A percentile compares a stretch with the other conserved stretches of the same genome.
Evolutionary conservation across 495 filamentous ascomycete genomes (phyloP).

Genomic region (Aspergillus saccharolyticus): DNA sequence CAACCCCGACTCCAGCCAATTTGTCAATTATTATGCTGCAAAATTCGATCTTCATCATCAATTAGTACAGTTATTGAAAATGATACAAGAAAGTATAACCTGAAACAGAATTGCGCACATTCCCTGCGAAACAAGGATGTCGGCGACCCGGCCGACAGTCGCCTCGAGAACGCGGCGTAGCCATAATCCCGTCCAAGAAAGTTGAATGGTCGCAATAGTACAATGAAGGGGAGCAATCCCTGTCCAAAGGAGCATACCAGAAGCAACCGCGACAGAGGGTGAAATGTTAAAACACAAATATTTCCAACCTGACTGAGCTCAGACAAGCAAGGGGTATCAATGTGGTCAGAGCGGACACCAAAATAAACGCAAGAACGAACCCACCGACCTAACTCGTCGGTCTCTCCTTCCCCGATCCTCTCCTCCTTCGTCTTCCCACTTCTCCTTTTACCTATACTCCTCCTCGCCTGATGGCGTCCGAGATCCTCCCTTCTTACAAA

Average conservation of each 20-base stretch:
- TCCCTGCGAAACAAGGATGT: not conserved
- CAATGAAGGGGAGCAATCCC: not conserved
- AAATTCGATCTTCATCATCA: not conserved
- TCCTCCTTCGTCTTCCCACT: not conserved
- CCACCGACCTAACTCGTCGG: constrained; percentile 11
- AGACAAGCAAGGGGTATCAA: constrained; percentile 27
- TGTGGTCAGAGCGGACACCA: constrained; percentile 19
- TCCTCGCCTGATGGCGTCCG: too few species aligned
- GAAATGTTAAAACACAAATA: not conserved
- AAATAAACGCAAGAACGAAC: constrained; percentile 18
- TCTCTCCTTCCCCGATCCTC: constrained; percentile 18
- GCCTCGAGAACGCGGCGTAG: not conserved
- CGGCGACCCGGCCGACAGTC: not conserved
- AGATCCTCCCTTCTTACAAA: constrained; percentile 1
- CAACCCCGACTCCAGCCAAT: too few species aligned
- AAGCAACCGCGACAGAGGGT: not conserved
- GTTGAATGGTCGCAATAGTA: not conserved
- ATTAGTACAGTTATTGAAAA: not conserved
- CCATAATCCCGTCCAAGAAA: not conserved
- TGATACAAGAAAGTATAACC: not conserved
- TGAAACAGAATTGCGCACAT: not conserved
- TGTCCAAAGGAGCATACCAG: not conserved
- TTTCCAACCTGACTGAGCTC: not conserved
- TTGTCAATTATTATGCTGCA: too few species aligned
- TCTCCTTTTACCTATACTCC: too few species aligned